A percentile compares a stretch with the other conserved stretches of the same genome.
phyloP scores from a whole-genome alignment of 2,329 filamentous ascomycete genomes.

The Sporothrix humicola region DNA sequence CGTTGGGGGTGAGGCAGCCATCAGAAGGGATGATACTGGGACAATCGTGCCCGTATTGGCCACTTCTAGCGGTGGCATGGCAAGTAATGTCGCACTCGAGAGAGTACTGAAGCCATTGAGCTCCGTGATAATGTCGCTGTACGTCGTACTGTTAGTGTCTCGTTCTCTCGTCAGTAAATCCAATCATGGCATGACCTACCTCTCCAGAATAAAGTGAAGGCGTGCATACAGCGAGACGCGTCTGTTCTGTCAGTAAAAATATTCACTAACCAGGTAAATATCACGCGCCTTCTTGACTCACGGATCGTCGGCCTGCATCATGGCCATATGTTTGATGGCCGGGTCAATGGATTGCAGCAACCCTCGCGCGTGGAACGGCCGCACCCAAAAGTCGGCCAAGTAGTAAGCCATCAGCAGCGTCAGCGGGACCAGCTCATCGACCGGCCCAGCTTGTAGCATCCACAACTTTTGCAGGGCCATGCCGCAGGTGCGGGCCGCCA shows the following conservation, averaged over 20 bases:
- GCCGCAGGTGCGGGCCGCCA: conserved; percentile 7
- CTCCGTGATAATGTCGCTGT: conserved; percentile 16
- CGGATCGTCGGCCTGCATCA: conserved; percentile 9
- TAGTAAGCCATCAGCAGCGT: conserved; percentile 9
- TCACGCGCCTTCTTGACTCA: background rate
- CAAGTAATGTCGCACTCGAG: background rate
- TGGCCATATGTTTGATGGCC: conserved; percentile 19
- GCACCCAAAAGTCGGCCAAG: conserved; percentile 24
- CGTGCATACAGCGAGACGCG: background rate
- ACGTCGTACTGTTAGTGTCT: background rate
- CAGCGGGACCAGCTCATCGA: background rate
- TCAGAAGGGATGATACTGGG: background rate
- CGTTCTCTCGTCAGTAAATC: background rate
- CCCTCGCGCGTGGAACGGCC: conserved; percentile 5
- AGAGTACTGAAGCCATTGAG: conserved; percentile 12
- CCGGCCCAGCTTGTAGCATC: background rate
- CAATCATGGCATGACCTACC: background rate
- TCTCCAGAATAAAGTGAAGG: background rate
- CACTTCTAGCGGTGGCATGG: background rate
- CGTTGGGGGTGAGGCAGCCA: background rate
- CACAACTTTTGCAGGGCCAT: conserved; percentile 17
- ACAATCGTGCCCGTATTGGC: background rate
- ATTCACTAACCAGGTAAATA: background rate
- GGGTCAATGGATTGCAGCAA: conserved; percentile 13
- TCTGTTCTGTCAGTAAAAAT: background rate